Conservation (phyloP, 371 early-diverging fungal genomes). For the Parasitella parasitica region DNA sequence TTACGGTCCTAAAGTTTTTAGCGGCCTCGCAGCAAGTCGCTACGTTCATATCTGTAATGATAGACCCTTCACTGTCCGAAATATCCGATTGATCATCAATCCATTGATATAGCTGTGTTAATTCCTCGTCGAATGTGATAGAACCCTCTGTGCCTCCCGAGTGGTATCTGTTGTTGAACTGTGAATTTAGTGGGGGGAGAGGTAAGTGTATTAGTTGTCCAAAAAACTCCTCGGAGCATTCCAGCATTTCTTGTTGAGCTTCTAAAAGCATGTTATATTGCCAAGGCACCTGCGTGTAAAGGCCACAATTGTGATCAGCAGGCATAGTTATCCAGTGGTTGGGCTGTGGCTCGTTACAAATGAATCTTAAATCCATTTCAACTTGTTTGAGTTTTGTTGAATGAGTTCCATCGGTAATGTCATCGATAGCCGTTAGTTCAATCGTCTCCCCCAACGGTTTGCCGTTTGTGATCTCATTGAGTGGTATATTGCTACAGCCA, state of each 20-base stretch:
- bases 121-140: constrained; percentile 21
- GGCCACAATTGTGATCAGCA: background rate
- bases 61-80: background rate
- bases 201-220: background rate
- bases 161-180: background rate
- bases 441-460: background rate
- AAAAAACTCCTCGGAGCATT: background rate
- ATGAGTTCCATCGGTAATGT: background rate
- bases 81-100: constrained; percentile 8
- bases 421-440: background rate
- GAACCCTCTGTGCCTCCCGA: background rate
- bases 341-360: background rate
- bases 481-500: background rate
- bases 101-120: constrained; percentile 5
- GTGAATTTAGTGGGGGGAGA: background rate
- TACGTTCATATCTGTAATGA: background rate
- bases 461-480: background rate
- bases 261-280: background rate
- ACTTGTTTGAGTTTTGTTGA: background rate
- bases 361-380: constrained; percentile 9
- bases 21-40: background rate
- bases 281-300: background rate
- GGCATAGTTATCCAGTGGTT: background rate
- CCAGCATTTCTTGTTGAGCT: background rate
- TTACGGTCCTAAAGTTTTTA: background rate